A percentile compares a stretch with the other conserved stretches of the same genome.
These are phyloP conservation scores for Talaromyces rugulosus DNA, from an alignment of 2,329 filamentous ascomycete species.

Conservation along the genomic window DNA sequence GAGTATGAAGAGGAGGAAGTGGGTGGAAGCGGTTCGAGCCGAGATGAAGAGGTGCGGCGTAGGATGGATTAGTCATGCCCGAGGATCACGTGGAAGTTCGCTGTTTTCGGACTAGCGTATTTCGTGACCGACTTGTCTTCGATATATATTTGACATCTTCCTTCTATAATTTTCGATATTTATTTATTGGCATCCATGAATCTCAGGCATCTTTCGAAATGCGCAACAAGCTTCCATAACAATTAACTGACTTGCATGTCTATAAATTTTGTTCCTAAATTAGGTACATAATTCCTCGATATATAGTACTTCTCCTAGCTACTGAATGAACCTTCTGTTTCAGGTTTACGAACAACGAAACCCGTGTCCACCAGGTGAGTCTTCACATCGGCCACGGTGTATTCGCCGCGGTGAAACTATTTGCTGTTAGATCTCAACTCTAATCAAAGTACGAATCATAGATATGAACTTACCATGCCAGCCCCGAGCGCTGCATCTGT, in stretches of 20 bases:
- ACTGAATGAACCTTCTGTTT: constrained; percentile 36
- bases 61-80: background rate
- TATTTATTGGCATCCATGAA: background rate
- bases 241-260: background rate
- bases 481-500: constrained; percentile 93
- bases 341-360: constrained; percentile 74
- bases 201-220: background rate
- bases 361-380: constrained; percentile 68
- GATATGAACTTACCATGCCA: constrained; percentile 62
- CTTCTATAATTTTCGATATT: too few species aligned
- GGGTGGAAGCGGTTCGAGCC: background rate
- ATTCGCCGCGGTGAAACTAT: constrained; percentile 88
- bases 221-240: background rate
- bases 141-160: background rate
- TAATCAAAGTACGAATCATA: constrained; percentile 23
- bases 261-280: background rate
- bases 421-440: constrained; percentile 13
- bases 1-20: background rate
- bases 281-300: background rate
- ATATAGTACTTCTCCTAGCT: background rate
- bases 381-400: constrained; percentile 92
- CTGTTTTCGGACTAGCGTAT: background rate
- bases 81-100: background rate
- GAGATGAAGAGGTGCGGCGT: background rate
- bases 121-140: background rate